phyloP scores from a whole-genome alignment of 1,139 yeast genomes.

The Suhomyces taliae region DNA sequence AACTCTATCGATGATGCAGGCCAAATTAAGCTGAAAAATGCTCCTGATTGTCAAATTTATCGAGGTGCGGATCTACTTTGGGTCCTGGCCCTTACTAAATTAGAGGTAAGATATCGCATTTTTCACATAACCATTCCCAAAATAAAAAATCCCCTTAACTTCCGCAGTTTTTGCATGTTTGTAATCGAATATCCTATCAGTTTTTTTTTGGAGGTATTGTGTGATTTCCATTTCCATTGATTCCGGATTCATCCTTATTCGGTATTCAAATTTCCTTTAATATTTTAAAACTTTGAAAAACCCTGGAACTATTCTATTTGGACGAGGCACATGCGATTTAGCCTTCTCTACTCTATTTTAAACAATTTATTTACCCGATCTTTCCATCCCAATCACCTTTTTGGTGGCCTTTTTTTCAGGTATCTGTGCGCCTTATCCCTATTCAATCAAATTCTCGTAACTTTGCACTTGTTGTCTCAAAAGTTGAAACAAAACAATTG shows the following conservation, averaged over 20 bases:
- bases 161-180: neutral
- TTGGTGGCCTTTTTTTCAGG: neutral
- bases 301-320: neutral
- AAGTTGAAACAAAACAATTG: neutral
- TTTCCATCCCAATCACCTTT: neutral
- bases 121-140: too few species aligned
- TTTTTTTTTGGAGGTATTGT: neutral
- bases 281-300: too few species aligned
- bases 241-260: neutral
- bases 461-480: neutral
- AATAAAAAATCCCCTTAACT: neutral
- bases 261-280: neutral
- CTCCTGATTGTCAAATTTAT: neutral
- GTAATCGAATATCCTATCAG: neutral
- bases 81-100: neutral
- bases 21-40: neutral
- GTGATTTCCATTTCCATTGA: neutral
- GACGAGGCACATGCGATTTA: neutral
- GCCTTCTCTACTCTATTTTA: neutral
- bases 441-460: neutral
- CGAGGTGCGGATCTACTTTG: neutral
- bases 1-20: too few species aligned
- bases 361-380: neutral
- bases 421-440: neutral
- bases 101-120: too few species aligned